These are phyloP conservation scores for Calonectria pseudoturangicola DNA, from an alignment of 2,329 filamentous ascomycete species.

Conservation along the genomic window DNA sequence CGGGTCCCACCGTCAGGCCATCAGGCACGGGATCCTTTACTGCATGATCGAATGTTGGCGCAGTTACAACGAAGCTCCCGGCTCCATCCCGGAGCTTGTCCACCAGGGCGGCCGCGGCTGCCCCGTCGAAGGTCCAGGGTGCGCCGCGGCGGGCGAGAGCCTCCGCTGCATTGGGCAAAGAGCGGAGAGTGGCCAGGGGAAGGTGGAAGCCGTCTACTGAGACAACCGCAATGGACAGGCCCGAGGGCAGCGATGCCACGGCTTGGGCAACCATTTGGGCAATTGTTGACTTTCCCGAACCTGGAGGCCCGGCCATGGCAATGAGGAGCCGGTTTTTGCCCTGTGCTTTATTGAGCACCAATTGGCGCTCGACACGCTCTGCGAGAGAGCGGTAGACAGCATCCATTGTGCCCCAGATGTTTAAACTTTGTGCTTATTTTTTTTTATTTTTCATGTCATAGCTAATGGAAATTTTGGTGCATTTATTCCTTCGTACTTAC, in stretches of 20 bases:
- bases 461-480: not conserved
- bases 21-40: slow-evolving; percentile 81
- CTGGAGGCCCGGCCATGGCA: slow-evolving; percentile 48
- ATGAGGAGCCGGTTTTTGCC: slow-evolving; percentile 46
- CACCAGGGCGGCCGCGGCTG: slow-evolving; percentile 48
- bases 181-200: slow-evolving; percentile 50
- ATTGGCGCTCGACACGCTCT: slow-evolving; percentile 48
- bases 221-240: slow-evolving; percentile 50
- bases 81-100: slow-evolving; percentile 40
- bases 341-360: slow-evolving; percentile 44
- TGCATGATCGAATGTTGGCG: slow-evolving; percentile 85
- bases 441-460: not conserved
- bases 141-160: slow-evolving; percentile 58
- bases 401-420: slow-evolving; percentile 48
- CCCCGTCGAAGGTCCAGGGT: slow-evolving; percentile 59
- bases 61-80: slow-evolving; percentile 60
- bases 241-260: slow-evolving; percentile 35
- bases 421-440: not conserved
- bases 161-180: slow-evolving; percentile 56
- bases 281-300: slow-evolving; percentile 50
- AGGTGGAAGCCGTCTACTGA: slow-evolving; percentile 57
- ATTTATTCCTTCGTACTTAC: slow-evolving; percentile 10
- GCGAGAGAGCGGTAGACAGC: slow-evolving; percentile 49
- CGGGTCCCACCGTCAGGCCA: slow-evolving; percentile 76
- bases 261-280: slow-evolving; percentile 43